phyloP scores from a whole-genome alignment of 2,329 filamentous ascomycete species.

The Botrytis medusae region DNA sequence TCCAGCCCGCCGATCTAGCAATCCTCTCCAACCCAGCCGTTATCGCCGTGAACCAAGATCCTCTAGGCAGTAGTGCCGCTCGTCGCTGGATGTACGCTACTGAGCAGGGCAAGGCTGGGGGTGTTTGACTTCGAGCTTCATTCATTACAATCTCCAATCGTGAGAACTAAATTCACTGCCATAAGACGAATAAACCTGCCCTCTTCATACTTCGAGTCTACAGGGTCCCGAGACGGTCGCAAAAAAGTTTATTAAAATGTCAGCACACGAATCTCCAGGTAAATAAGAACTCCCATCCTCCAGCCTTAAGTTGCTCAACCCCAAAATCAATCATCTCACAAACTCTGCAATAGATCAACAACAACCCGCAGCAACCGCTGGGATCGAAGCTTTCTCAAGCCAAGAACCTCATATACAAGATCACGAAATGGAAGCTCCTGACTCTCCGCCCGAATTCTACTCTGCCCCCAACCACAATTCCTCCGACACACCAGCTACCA shows the following conservation, averaged over 20 bases:
- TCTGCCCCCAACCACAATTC: slow-evolving; percentile 1
- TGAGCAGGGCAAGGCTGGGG: slow-evolving; percentile 24
- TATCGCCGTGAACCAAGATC: slow-evolving; percentile 47
- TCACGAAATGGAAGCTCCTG: slow-evolving; percentile 35
- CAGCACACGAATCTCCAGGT: slow-evolving; percentile 13
- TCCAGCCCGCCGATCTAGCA: slow-evolving; percentile 40
- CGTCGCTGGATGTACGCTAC: slow-evolving; percentile 48
- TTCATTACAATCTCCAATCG: neutral
- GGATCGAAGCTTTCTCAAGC: neutral
- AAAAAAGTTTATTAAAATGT: slow-evolving; percentile 3
- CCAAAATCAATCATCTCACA: slow-evolving; percentile 11
- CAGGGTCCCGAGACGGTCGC: neutral
- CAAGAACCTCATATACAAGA: slow-evolving; percentile 21
- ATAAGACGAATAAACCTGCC: neutral
- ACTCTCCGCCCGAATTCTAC: slow-evolving; percentile 31
- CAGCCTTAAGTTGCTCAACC: neutral
- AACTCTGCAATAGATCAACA: neutral
- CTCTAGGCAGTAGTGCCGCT: slow-evolving; percentile 42
- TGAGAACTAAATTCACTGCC: neutral
- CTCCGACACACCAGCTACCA: slow-evolving; percentile 7
- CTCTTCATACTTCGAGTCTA: neutral
- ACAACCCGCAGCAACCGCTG: neutral
- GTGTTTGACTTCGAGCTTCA: neutral
- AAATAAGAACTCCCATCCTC: slow-evolving; percentile 4
- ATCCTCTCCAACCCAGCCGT: slow-evolving; percentile 47